Percentiles rank a stretch among this genome's conserved stretches.
Evolutionary conservation across 2,329 filamentous ascomycete species (phyloP).

Genomic region (Eutypella sp.): DNA sequence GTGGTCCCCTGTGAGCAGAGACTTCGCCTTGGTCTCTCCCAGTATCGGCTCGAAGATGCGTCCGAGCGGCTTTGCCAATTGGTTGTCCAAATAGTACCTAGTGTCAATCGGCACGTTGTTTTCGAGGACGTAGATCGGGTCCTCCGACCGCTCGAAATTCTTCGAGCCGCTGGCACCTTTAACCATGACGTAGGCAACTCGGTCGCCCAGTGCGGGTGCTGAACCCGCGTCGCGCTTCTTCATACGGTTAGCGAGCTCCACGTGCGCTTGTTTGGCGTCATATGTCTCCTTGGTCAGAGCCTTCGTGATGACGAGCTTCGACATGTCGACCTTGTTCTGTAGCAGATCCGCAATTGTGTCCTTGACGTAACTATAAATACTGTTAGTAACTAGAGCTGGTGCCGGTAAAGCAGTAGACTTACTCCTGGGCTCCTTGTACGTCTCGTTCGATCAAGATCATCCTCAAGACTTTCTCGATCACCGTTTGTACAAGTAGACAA

Average conservation of each 20-base stretch:
- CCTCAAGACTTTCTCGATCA: constrained; percentile 91
- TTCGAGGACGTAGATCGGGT: constrained; percentile 94
- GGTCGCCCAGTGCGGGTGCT: constrained; percentile 86
- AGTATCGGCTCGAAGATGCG: constrained; percentile 98
- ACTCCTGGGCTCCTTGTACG: constrained; percentile 87
- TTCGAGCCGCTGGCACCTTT: constrained; percentile 85
- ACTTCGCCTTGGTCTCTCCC: constrained; percentile 84
- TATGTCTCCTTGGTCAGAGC: constrained; percentile 89
- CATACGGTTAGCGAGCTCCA: constrained; percentile 94
- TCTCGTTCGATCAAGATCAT: constrained; percentile 96
- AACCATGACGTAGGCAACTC: constrained; percentile 97
- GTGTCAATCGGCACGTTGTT: constrained; percentile 98
- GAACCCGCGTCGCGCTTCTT: constrained; percentile 94
- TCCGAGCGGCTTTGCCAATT: constrained; percentile 87
- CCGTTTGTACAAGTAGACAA: constrained; percentile 89
- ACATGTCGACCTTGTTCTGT: constrained; percentile 98
- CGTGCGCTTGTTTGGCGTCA: constrained; percentile 87
- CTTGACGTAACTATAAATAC: constrained; percentile 74
- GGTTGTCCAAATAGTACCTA: constrained; percentile 97
- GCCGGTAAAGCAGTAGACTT: constrained; percentile 36
- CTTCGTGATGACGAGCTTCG: constrained; percentile 98
- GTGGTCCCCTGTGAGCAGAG: constrained; percentile 85
- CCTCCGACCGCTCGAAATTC: constrained; percentile 96
- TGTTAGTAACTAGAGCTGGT: constrained; percentile 30
- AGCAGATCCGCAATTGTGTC: constrained; percentile 90